Base-by-base conservation (phyloP, 768 basidiomycete genomes). In the Kwoniella europaea region DNA sequence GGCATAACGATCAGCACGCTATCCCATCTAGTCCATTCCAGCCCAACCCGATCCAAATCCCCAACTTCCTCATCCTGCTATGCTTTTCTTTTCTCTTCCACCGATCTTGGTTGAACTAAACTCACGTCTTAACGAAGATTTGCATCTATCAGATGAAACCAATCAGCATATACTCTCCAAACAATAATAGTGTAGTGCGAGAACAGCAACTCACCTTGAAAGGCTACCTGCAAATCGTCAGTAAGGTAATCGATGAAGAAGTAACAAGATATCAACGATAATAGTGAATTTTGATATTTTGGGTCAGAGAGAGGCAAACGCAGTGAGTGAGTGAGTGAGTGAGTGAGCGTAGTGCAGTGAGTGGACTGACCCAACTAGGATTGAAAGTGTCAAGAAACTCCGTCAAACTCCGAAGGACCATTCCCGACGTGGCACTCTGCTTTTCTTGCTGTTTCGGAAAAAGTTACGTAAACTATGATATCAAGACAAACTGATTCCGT, bases 51-150 rank as follows among this genome's bases (percentile, higher is more conserved):
- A 10, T 35, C 43, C 58, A 20, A 4, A 18, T 61, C 43, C 68
- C 27, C 27, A 27, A 3, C 27, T 59, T 52, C 42, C 42, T 57
- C 29, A 44, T 56, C 46, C 27, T 24, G n/a, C 55, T 53, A 42
- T 42, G 63, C 22, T 53, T n/a, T 18, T 44, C 24, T 53, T 57
- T 27, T 15, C 41, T 35, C 12, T 18, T 24, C 15, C n/a, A n/a
- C 24, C n/a, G 10, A n/a, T 44, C 18, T 7, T 56, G 53, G 65
- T 73, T 62, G 55, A 76, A n/a, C 24, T 16, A 52, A 18, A 74
- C 72, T 46, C 58, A 74, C 79, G 79, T 81, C 75, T 81, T 81
- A 67, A 81, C 79, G 76, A 81, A 81, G 65, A 81, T 81, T 75
- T 81, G 79, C 79, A 81, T 81, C 74, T 71, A 27, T 46, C 12